Base-by-base conservation (phyloP, 805 yeast genomes). In the Sugiyamaella smithiae region DNA sequence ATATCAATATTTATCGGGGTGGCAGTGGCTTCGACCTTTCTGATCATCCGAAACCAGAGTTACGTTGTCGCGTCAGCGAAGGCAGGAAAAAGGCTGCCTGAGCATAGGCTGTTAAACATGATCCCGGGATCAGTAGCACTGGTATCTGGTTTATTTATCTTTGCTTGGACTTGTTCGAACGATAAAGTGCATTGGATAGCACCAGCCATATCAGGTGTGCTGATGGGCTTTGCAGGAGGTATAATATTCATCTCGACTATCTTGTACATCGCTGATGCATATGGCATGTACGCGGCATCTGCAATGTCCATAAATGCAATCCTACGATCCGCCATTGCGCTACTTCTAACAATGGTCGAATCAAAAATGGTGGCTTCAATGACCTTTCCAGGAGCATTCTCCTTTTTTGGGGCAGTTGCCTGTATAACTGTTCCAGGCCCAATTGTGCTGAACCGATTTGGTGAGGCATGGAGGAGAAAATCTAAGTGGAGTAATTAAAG, bases 81-180 rank as follows among this genome's bases (percentile, higher is more conserved):
- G 12, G 33, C 44, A 2, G 51, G 48, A 1, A 14, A 11, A 6
- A 37, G 20, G 9, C 17, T 38, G 29, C 51, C 48, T 9, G 48
- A 43, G 12, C 25, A 36, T 17, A 25, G 48, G n/a, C 28, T 46
- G 22, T 16, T 14, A 17, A 23, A 19, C 36, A 45, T 47, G 51
- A 43, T 48, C 49, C 17, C 17, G 3, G 51, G 44, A 12, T 42
- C 49, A 8, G 31, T 42, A 6, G 17, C 25, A 17, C 24, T 47
- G 9, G 49, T 54, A 7, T 35, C 51, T 5, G 55, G 55, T 12
- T 38, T 52, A 16, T 52, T 52, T 29, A 31, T 52, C 17, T 46
- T 52, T 31, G 55, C 53, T 31, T 52, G 55, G 55, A 51, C 55
- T 1, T 51, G 48, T 4, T 33, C 48, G 12, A 33, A 29, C 20